These are phyloP conservation scores for Pleurotus giganteus DNA, from an alignment of 768 basidiomycete species.

Conservation along the genomic window DNA sequence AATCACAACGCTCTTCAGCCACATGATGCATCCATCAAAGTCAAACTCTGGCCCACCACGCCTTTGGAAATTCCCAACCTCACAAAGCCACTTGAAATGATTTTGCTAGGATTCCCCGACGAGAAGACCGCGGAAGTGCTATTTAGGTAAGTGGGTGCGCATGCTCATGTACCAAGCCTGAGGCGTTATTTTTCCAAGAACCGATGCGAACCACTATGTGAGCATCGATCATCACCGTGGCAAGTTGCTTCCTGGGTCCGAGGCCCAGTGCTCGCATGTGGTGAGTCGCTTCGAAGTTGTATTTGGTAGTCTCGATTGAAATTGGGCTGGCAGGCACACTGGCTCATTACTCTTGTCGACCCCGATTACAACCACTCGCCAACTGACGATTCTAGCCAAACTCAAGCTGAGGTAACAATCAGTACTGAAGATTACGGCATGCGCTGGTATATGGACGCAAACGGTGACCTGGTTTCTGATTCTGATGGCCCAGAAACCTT, in stretches of 20 bases:
- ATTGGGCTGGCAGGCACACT: background rate
- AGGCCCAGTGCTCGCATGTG: background rate
- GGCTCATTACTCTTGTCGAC: background rate
- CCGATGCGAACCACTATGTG: background rate
- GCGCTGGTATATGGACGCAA: slow-evolving; percentile 6
- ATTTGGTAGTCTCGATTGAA: too few species aligned
- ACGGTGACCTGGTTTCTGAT: slow-evolving; percentile 1
- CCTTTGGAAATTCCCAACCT: background rate
- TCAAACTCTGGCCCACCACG: background rate
- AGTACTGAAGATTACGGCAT: background rate
- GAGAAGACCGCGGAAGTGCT: slow-evolving; percentile 4
- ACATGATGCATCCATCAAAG: background rate
- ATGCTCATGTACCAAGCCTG: background rate
- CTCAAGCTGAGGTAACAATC: background rate
- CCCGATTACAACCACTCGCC: background rate
- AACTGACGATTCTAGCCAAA: background rate
- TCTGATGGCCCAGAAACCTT: background rate
- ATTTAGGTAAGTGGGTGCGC: background rate
- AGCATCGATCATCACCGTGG: background rate
- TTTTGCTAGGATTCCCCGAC: background rate
- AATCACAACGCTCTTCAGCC: too few species aligned
- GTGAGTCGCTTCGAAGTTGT: too few species aligned
- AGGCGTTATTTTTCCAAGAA: background rate
- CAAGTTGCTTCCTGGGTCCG: background rate
- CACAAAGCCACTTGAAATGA: background rate